Evolutionary conservation across 2,329 filamentous ascomycete genomes (phyloP).

Genomic region (Cytospora paraplurivora): DNA sequence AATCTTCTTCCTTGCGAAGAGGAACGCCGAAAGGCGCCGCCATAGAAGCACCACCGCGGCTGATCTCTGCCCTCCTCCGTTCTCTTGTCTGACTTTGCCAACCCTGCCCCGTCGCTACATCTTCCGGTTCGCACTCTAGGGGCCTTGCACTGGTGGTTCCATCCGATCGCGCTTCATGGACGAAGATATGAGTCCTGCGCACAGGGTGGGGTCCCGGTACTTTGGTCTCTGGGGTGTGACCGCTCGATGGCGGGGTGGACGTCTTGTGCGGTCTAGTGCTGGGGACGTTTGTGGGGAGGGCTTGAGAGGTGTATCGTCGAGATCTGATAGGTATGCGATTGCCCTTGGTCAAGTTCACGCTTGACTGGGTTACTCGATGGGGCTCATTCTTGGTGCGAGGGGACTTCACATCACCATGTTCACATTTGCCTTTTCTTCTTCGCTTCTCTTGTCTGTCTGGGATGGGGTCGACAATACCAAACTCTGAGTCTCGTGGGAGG

Average conservation of each 20-base stretch:
- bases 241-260: slow-evolving; percentile 45
- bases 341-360: slow-evolving; percentile 48
- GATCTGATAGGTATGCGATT: slow-evolving; percentile 99
- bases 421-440: slow-evolving; percentile 42
- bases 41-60: slow-evolving; percentile 95
- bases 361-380: slow-evolving; percentile 92
- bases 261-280: slow-evolving; percentile 41
- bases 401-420: slow-evolving; percentile 49
- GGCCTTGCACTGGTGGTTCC: slow-evolving; percentile 28
- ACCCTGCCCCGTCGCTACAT: slow-evolving; percentile 35
- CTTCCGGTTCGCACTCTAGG: slow-evolving; percentile 34
- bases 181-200: slow-evolving; percentile 87
- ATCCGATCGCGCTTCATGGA: slow-evolving; percentile 55
- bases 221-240: slow-evolving; percentile 32
- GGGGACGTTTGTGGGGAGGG: slow-evolving; percentile 49
- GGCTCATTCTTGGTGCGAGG: slow-evolving; percentile 99
- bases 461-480: slow-evolving; percentile 46
- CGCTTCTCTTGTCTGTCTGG: slow-evolving; percentile 57
- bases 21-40: slow-evolving; percentile 96
- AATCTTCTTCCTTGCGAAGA: slow-evolving; percentile 45
- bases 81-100: slow-evolving; percentile 44
- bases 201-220: slow-evolving; percentile 35
- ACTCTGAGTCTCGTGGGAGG: slow-evolving; percentile 45
- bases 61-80: slow-evolving; percentile 66
- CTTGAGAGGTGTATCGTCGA: slow-evolving; percentile 76